These are phyloP conservation scores for Chytridiales sp. DNA, from an alignment of 371 early-diverging fungal genomes.

Conservation along the genomic window DNA sequence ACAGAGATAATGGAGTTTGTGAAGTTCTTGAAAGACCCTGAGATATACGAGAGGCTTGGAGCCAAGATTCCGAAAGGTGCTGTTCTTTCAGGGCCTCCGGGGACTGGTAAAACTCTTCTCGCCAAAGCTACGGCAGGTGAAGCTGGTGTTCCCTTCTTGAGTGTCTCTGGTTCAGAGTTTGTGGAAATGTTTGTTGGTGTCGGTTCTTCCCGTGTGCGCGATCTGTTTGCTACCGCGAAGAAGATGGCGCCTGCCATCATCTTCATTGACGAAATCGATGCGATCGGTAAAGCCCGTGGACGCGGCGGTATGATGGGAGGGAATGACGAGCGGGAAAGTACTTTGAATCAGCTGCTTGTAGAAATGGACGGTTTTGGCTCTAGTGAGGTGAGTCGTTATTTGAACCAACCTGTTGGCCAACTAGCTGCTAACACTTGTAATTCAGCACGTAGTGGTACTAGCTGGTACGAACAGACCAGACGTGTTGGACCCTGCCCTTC, in stretches of 20 bases:
- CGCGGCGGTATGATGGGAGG: conserved; percentile 76
- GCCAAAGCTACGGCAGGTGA: conserved; percentile 99
- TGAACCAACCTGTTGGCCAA: too few relatives aligned
- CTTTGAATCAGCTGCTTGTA: conserved; percentile 95
- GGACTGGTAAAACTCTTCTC: conserved; percentile 97
- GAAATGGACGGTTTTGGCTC: conserved; percentile 99
- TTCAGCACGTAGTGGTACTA: conserved; percentile 90
- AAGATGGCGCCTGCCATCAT: conserved; percentile 98
- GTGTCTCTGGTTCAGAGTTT: conserved; percentile 98
- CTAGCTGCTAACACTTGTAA: too few relatives aligned
- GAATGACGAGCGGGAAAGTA: conserved; percentile 98
- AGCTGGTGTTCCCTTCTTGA: conserved; percentile 96
- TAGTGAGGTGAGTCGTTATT: too few relatives aligned
- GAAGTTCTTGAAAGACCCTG: conserved; percentile 86
- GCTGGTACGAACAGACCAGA: conserved; percentile 94
- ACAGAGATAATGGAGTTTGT: conserved; percentile 99
- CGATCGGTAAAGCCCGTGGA: conserved; percentile 98
- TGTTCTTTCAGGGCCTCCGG: conserved; percentile 98
- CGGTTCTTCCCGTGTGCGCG: conserved; percentile 96
- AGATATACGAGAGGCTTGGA: conserved; percentile 95
- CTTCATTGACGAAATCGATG: conserved; percentile 99
- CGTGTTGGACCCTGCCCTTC: conserved; percentile 87
- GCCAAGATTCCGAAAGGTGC: conserved; percentile 99
- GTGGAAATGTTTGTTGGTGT: conserved; percentile 99
- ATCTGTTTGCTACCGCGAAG: conserved; percentile 95